These are phyloP conservation scores for Chaetomium globosum DNA, from an alignment of 2,329 filamentous ascomycete genomes.

Conservation along the genomic window DNA sequence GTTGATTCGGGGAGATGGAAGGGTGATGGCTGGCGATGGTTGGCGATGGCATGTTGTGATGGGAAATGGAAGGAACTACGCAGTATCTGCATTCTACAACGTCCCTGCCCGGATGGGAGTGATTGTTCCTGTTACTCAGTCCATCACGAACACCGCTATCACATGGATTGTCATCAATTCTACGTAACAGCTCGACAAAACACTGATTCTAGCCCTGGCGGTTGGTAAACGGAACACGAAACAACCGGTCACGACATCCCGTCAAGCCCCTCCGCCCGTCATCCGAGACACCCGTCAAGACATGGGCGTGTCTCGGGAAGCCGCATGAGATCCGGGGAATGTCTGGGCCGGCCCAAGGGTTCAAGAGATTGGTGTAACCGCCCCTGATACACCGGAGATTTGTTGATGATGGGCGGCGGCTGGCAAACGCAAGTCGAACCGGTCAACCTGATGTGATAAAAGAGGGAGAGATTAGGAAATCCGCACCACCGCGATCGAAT, in stretches of 20 bases:
- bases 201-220: not conserved
- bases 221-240: slow-evolving; percentile 3
- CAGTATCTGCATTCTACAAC: not conserved
- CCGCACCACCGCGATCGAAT: not conserved
- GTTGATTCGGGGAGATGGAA: not conserved
- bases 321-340: not conserved
- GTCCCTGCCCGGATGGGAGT: not conserved
- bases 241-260: not conserved
- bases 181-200: not conserved
- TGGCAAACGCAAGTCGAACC: not conserved
- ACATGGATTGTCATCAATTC: not conserved
- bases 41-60: not conserved
- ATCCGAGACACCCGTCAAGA: not conserved
- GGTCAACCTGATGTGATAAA: not conserved
- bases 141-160: not conserved
- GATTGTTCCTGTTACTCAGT: not conserved
- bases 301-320: not conserved
- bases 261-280: not conserved
- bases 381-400: not conserved
- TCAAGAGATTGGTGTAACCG: not conserved
- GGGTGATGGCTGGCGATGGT: not conserved
- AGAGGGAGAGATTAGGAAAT: not conserved
- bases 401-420: not conserved
- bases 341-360: not conserved
- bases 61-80: not conserved